Evolutionary conservation across 108 stramenopile genomes (phyloP).

Genomic region (Aurantiochytrium sp.): DNA sequence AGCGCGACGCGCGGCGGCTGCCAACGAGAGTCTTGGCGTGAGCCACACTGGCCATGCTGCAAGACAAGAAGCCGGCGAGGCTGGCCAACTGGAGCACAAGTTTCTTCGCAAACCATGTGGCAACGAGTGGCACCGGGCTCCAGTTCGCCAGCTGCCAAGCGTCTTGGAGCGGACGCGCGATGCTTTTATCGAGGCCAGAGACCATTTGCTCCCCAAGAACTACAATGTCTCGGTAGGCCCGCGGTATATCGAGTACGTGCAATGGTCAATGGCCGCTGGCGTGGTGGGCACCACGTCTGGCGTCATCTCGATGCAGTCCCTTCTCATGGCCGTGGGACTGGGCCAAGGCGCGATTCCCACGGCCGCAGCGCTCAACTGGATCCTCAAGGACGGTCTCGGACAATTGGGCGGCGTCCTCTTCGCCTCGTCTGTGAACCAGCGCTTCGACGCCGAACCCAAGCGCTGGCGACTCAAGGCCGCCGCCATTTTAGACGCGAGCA

Average conservation of each 20-base stretch:
- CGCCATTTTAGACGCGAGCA: slow-evolving; percentile 69
- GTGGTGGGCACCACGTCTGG: slow-evolving; percentile 66
- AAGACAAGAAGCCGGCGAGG: neutral
- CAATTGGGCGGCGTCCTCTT: slow-evolving; percentile 85
- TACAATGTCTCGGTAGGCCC: slow-evolving; percentile 66
- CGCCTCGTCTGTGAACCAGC: slow-evolving; percentile 66
- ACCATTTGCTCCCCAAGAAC: slow-evolving; percentile 65
- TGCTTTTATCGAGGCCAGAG: neutral
- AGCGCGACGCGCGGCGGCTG: too few species aligned
- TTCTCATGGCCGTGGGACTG: slow-evolving; percentile 79
- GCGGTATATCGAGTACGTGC: slow-evolving; percentile 60
- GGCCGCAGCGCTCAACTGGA: slow-evolving; percentile 94
- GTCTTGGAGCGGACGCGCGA: neutral
- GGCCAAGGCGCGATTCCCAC: slow-evolving; percentile 78
- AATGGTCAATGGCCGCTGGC: slow-evolving; percentile 55
- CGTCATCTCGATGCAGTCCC: slow-evolving; percentile 77
- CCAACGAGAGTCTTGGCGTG: too few species aligned
- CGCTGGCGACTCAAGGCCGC: slow-evolving; percentile 79
- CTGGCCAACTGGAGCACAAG: neutral
- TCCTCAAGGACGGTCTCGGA: slow-evolving; percentile 90
- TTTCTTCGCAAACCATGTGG: neutral
- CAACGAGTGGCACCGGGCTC: neutral
- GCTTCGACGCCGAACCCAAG: slow-evolving; percentile 79
- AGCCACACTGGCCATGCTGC: too few species aligned
- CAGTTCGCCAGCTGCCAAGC: neutral